Percentiles rank a stretch among this genome's conserved stretches.
Conservation (phyloP, 139 green algal genomes). For the Micractinium conductrix region DNA sequence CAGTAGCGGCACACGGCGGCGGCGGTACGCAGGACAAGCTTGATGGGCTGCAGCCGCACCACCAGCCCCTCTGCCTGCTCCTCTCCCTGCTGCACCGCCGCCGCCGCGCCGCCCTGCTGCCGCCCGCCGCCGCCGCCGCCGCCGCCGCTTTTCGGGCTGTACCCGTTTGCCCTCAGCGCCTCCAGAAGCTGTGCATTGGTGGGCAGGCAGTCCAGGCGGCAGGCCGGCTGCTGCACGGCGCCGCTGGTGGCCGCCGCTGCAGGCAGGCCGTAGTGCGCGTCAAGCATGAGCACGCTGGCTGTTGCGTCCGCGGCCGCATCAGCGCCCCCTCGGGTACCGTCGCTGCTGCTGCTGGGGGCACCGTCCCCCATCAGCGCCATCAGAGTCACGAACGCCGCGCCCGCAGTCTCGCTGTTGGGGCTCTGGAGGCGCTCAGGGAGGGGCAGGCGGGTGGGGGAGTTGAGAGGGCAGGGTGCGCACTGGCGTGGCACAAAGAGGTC, state of each 20-base stretch:
- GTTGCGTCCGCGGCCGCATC: neutral
- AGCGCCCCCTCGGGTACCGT: neutral
- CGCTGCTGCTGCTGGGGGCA: neutral
- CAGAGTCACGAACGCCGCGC: slow-evolving; percentile 23
- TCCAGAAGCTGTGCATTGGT: slow-evolving; percentile 9
- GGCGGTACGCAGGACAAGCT: slow-evolving; percentile 19
- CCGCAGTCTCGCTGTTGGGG: slow-evolving; percentile 7
- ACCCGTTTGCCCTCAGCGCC: slow-evolving; percentile 16
- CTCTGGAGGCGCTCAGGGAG: neutral
- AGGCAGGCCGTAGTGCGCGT: neutral
- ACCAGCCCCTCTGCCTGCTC: neutral
- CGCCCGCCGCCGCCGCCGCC: neutral
- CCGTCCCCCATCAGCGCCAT: slow-evolving; percentile 22
- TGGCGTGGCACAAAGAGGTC: neutral
- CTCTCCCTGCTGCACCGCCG: neutral
- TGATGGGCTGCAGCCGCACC: slow-evolving; percentile 17
- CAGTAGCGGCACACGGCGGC: slow-evolving; percentile 30
- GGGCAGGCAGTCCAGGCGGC: neutral
- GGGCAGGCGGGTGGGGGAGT: neutral
- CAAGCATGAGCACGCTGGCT: neutral
- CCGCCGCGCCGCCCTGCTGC: neutral
- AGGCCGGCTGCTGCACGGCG: neutral
- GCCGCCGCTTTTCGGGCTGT: neutral
- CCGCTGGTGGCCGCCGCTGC: neutral
- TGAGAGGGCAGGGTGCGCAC: neutral